Base-by-base conservation (phyloP, 2,329 filamentous ascomycete genomes). In the Fusarium protoensiforme region DNA sequence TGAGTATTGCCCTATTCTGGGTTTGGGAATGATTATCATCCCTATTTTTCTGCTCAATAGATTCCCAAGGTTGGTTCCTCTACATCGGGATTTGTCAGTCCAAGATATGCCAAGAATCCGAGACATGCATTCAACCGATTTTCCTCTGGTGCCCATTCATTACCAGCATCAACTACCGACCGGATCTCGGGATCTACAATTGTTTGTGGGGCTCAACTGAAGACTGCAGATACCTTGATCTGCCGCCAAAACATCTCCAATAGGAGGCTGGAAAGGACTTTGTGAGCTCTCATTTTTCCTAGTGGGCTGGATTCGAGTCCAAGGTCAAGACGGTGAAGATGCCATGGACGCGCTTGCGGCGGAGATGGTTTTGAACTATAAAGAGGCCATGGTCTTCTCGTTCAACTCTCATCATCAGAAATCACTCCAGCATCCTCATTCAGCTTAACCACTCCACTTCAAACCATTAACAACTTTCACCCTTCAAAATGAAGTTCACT, bases 401-500 rank as follows among this genome's bases (percentile, higher is more conserved):
- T 11, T 61, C 48, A 10, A 63, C 29, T 51, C 51, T 73, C 58
- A 61, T 46, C 69, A 72, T 10, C 61, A 72, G 36, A 56, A 43
- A 65, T 57, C 43, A 31, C 54, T 39, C 41, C 60, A 46, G 14
- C 56, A 73, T 46, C 29, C 11, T 6, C 24, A 58, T 39, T 16
- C 57, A 67, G 35, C 24, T 11, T 70, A 58, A 57, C 29, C 22
- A 56, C 9, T 16, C 16, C 33, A 64, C 68, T 57, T 13, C 27
- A 16, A 57, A 59, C 24, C 9, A 16, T n/a, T 22, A 43, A 70
- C 38, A 33, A 59, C 18, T n/a, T 11, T 18, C n/a, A 35, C 22
- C 29, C 22, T 62, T 43, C 70, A 73, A 68, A 59, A 73, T 73
- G 71, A 68, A 73, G 56, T 73, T 73, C 70, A 36, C 67, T 22